A percentile compares a stretch with the other conserved stretches of the same genome.
Evolutionary conservation across 164 flowering plant genomes (phyloP).

Genomic region (Protea cynaroides): DNA sequence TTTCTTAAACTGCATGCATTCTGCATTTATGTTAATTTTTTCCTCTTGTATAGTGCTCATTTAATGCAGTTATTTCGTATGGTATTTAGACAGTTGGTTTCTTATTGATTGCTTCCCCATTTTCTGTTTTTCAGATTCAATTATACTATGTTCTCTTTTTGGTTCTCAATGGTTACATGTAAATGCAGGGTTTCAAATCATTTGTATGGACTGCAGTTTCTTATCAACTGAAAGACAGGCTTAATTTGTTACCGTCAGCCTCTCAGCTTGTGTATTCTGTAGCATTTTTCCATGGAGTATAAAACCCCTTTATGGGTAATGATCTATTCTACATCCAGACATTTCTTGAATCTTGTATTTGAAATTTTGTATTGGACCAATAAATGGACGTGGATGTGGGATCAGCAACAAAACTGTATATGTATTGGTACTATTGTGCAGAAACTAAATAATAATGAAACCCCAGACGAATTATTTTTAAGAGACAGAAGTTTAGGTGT

Average conservation of each 20-base stretch:
- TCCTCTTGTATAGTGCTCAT: too few relatives aligned
- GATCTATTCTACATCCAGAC: not conserved
- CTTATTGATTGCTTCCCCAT: too few relatives aligned
- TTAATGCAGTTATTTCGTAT: too few relatives aligned
- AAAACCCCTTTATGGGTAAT: slow-evolving; percentile 88
- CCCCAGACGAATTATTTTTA: too few relatives aligned
- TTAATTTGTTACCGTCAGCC: slow-evolving; percentile 83
- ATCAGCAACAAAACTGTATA: not conserved
- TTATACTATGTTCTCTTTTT: not conserved
- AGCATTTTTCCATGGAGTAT: slow-evolving; percentile 86
- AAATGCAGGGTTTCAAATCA: slow-evolving; percentile 81
- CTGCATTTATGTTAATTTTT: too few relatives aligned
- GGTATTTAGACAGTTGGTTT: too few relatives aligned
- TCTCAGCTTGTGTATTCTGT: slow-evolving; percentile 76
- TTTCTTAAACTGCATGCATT: too few relatives aligned
- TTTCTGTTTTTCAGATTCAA: too few relatives aligned
- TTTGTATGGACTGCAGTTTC: slow-evolving; percentile 97
- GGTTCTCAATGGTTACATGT: not conserved
- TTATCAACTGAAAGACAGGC: slow-evolving; percentile 78
- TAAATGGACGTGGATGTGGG: not conserved
- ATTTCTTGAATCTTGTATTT: not conserved
- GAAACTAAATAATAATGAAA: too few relatives aligned
- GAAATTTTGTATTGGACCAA: not conserved
- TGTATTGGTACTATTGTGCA: too few relatives aligned
- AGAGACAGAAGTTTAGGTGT: too few relatives aligned